A percentile compares a stretch with the other conserved stretches of the same genome.
phyloP scores from a whole-genome alignment of 2,329 filamentous ascomycete species.

The Fusarium nanum region DNA sequence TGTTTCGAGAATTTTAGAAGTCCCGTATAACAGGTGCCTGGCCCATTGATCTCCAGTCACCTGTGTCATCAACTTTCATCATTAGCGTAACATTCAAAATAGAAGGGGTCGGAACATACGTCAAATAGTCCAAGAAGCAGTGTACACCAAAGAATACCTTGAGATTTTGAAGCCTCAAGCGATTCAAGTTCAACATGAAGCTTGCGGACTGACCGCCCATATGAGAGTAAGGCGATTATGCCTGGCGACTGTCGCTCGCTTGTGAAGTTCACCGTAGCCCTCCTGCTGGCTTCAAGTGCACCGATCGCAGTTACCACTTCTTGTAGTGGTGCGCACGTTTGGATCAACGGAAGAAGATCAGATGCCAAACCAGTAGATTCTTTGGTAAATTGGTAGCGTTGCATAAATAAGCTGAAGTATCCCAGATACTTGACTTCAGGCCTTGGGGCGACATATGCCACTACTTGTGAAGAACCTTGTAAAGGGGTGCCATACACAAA shows the following conservation, averaged over 20 bases:
- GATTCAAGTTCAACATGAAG: constrained; percentile 24
- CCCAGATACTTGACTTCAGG: constrained; percentile 14
- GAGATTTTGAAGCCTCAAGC: not conserved
- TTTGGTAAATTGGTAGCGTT: constrained; percentile 35
- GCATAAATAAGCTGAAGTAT: constrained; percentile 35
- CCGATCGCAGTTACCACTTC: constrained; percentile 43
- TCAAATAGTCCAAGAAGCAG: constrained; percentile 47
- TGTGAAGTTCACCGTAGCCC: not conserved
- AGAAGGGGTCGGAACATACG: constrained; percentile 5
- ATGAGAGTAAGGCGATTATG: constrained; percentile 28
- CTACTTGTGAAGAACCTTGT: no score
- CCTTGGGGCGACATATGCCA: not conserved
- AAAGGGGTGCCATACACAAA: constrained; percentile 25
- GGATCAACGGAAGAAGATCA: constrained; percentile 36
- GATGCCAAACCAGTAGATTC: constrained; percentile 8
- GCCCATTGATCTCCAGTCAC: constrained; percentile 42
- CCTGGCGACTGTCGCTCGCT: not conserved
- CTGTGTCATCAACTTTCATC: constrained; percentile 42
- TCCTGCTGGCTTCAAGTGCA: constrained; percentile 43
- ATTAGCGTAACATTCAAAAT: not conserved
- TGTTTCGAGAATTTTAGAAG: constrained; percentile 38
- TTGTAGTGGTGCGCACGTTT: constrained; percentile 23
- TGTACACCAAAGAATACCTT: constrained; percentile 43
- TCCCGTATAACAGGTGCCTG: constrained; percentile 47
- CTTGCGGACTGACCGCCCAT: constrained; percentile 33